Evolutionary conservation across 768 basidiomycete species (phyloP).

Genomic region (Hericium erinaceus): DNA sequence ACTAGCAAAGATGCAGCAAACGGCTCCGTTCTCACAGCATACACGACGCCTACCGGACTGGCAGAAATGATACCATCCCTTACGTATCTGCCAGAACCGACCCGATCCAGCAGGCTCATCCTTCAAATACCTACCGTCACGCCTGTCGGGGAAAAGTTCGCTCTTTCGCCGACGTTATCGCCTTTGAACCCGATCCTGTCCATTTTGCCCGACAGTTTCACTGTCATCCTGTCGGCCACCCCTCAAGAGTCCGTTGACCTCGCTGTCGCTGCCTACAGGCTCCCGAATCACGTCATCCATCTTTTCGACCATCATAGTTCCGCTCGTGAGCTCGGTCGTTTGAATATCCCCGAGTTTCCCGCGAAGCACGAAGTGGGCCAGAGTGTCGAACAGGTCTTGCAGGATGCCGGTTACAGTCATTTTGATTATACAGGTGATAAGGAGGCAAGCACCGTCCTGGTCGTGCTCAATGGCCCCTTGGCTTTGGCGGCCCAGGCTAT

Average conservation of each 20-base stretch:
- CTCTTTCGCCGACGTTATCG: slow-evolving; percentile 71
- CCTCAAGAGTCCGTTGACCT: slow-evolving; percentile 78
- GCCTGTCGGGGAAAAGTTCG: slow-evolving; percentile 51
- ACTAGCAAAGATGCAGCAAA: slow-evolving; percentile 58
- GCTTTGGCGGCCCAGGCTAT: slow-evolving; percentile 55
- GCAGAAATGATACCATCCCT: slow-evolving; percentile 78
- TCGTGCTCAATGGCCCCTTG: slow-evolving; percentile 68
- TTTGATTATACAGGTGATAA: slow-evolving; percentile 70
- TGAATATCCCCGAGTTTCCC: slow-evolving; percentile 31
- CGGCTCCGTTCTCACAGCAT: slow-evolving; percentile 61
- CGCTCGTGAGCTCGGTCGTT: slow-evolving; percentile 64
- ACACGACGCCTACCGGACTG: slow-evolving; percentile 77
- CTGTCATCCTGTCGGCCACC: slow-evolving; percentile 75
- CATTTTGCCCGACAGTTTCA: slow-evolving; percentile 54
- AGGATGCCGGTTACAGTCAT: slow-evolving; percentile 52
- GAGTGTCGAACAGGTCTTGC: slow-evolving; percentile 40
- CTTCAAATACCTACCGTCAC: slow-evolving; percentile 77
- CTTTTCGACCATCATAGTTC: slow-evolving; percentile 83
- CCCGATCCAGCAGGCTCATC: slow-evolving; percentile 57
- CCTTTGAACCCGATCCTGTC: slow-evolving; percentile 50
- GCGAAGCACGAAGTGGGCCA: slow-evolving; percentile 20
- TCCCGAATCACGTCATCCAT: slow-evolving; percentile 72
- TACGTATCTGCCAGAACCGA: slow-evolving; percentile 56
- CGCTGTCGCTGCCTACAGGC: slow-evolving; percentile 64
- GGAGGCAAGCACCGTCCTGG: slow-evolving; percentile 54